phyloP scores from a whole-genome alignment of 106 monocot genomes.

The Hemerocallis citrina region DNA sequence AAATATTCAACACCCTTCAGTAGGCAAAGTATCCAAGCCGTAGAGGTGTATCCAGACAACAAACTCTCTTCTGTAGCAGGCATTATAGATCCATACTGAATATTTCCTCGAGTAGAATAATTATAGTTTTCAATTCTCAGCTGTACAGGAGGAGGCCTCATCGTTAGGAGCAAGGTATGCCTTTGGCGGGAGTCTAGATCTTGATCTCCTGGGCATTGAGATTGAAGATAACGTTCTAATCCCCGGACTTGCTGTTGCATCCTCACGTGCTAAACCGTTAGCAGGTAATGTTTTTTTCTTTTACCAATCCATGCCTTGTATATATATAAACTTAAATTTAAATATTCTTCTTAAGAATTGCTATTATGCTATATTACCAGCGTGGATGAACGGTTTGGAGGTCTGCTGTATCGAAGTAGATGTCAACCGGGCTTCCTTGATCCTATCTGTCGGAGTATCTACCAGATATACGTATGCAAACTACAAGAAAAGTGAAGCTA shows the following conservation, averaged over 20 bases:
- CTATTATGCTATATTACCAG: constrained; percentile 12
- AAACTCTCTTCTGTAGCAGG: too few relatives aligned
- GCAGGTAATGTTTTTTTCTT: constrained; percentile 43
- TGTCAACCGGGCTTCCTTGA: constrained; percentile 35
- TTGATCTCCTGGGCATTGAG: constrained; percentile 85
- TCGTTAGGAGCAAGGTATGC: constrained; percentile 42
- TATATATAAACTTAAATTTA: not conserved
- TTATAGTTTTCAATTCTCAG: constrained; percentile 25
- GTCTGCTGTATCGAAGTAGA: constrained; percentile 72
- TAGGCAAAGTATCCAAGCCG: too few relatives aligned
- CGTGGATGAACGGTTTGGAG: constrained; percentile 95
- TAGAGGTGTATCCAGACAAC: too few relatives aligned
- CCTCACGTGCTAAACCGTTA: constrained; percentile 84
- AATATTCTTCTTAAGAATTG: not conserved
- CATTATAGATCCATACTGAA: too few relatives aligned
- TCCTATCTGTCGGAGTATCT: constrained; percentile 67
- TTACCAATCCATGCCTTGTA: too few relatives aligned
- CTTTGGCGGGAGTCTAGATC: constrained; percentile 77
- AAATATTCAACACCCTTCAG: too few relatives aligned
- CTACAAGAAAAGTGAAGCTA: constrained; percentile 53
- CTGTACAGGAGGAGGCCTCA: constrained; percentile 61
- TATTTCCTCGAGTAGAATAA: not conserved
- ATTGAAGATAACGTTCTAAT: constrained; percentile 58
- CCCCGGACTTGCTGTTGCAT: constrained; percentile 89
- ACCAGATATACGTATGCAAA: constrained; percentile 77